A percentile compares a stretch with the other conserved stretches of the same genome.
phyloP scores from a whole-genome alignment of 2,329 filamentous ascomycete species.

The Fusarium sp. region DNA sequence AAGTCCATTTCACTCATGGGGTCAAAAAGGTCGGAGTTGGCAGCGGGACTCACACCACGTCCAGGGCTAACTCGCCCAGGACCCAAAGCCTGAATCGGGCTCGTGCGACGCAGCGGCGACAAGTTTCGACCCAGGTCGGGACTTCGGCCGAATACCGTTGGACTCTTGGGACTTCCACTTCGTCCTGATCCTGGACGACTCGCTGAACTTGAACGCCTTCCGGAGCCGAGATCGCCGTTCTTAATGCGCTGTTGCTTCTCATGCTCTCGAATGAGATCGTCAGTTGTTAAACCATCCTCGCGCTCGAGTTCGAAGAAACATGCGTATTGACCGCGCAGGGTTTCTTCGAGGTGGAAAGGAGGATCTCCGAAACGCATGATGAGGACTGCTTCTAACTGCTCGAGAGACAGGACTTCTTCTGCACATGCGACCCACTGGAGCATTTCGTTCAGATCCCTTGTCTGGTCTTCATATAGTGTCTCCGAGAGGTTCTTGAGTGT shows the following conservation, averaged over 20 bases:
- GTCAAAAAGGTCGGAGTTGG: conserved; percentile 45
- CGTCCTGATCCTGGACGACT: conserved; percentile 31
- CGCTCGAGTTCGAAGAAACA: conserved; percentile 57
- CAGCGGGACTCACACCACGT: conserved; percentile 39
- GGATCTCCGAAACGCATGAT: conserved; percentile 53
- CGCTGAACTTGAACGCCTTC: conserved; percentile 34
- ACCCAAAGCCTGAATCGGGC: conserved; percentile 12
- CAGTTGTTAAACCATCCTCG: conserved; percentile 54
- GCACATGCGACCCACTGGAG: conserved; percentile 57
- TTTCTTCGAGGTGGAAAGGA: conserved; percentile 52
- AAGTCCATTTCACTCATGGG: conserved; percentile 49
- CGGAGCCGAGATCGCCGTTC: conserved; percentile 17
- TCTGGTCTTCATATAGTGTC: conserved; percentile 50
- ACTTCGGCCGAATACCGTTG: conserved; percentile 21
- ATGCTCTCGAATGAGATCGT: conserved; percentile 51
- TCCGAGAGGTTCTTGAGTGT: conserved; percentile 53
- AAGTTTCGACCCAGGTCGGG: conserved; percentile 34
- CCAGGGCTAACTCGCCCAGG: conserved; percentile 24
- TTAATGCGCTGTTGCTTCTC: conserved; percentile 43
- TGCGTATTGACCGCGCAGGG: conserved; percentile 53
- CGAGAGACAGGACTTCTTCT: conserved; percentile 52
- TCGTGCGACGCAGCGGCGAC: conserved; percentile 24
- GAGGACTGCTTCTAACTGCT: conserved; percentile 54
- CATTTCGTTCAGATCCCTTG: conserved; percentile 56
- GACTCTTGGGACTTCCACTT: conserved; percentile 26